Percentiles rank a stretch among this genome's conserved stretches.
phyloP scores from a whole-genome alignment of 1,284 basidiomycete genomes.

The Cronartium quercuum region DNA sequence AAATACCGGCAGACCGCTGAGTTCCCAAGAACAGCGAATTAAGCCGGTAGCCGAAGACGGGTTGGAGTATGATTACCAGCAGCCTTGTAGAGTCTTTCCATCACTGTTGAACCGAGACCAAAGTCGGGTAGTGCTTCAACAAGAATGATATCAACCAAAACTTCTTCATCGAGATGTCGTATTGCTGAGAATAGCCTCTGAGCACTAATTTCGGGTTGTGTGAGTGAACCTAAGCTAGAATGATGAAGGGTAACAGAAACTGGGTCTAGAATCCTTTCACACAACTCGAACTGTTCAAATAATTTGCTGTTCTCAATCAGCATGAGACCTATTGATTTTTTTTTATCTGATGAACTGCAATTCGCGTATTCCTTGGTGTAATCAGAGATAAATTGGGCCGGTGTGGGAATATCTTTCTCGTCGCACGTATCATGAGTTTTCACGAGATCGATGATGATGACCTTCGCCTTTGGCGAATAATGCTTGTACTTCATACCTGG shows the following conservation, averaged over 20 bases:
- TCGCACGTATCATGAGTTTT: background rate
- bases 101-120: constrained; percentile 27
- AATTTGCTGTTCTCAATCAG: constrained; percentile 19
- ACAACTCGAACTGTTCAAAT: constrained; percentile 1
- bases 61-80: background rate
- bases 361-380: background rate
- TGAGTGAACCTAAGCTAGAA: constrained; percentile 13
- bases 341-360: background rate
- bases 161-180: constrained; percentile 22
- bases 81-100: constrained; percentile 31
- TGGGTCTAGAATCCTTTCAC: background rate
- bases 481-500: constrained; percentile 99
- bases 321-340: constrained; percentile 18
- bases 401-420: background rate
- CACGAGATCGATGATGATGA: constrained; percentile 13
- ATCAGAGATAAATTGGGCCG: background rate
- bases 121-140: constrained; percentile 13
- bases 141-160: constrained; percentile 17
- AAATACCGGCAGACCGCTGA: no score
- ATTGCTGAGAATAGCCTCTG: constrained; percentile 19
- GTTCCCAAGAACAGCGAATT: no score
- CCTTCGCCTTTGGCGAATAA: constrained; percentile 64
- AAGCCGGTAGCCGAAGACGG: background rate
- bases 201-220: constrained; percentile 24
- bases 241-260: background rate